phyloP scores from a whole-genome alignment of 1,284 basidiomycete genomes.

The Rhodotorula sp. region DNA sequence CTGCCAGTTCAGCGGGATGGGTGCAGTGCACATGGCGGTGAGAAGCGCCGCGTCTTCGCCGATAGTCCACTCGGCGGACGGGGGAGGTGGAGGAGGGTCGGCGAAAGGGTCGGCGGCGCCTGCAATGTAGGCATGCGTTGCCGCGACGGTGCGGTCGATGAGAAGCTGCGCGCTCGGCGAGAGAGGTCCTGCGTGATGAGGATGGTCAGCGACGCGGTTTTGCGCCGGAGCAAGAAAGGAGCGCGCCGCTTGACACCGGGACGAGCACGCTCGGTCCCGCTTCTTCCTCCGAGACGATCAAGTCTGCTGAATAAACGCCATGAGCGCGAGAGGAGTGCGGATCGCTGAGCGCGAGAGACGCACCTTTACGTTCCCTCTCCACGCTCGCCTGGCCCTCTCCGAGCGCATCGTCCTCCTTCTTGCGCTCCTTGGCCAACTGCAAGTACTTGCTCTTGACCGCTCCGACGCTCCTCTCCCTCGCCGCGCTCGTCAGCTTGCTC shows the following conservation, averaged over 20 bases:
- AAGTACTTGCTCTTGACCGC: slow-evolving; percentile 2
- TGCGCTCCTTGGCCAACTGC: neutral
- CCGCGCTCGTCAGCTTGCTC: neutral
- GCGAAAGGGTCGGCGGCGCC: neutral
- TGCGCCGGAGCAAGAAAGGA: too few relatives aligned
- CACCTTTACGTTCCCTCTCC: neutral
- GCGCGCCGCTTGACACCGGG: too few relatives aligned
- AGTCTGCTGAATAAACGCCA: too few relatives aligned
- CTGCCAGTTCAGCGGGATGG: neutral
- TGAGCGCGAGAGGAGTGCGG: neutral
- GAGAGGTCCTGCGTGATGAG: too few relatives aligned
- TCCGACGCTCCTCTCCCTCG: neutral
- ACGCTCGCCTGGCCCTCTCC: neutral
- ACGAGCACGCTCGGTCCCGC: too few relatives aligned
- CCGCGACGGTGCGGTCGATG: too few relatives aligned
- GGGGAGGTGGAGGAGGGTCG: neutral
- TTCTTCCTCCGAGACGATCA: too few relatives aligned
- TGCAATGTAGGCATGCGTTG: neutral
- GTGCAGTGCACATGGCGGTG: neutral
- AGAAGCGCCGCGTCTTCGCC: slow-evolving; percentile 1
- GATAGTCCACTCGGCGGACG: neutral
- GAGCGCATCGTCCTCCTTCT: neutral
- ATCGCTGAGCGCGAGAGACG: neutral
- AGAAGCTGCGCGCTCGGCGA: too few relatives aligned
- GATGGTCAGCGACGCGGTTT: too few relatives aligned